A percentile compares a stretch with the other conserved stretches of the same genome.
Conservation (phyloP, 352 stramenopile species). For the Stephanocyclus meneghinianus region DNA sequence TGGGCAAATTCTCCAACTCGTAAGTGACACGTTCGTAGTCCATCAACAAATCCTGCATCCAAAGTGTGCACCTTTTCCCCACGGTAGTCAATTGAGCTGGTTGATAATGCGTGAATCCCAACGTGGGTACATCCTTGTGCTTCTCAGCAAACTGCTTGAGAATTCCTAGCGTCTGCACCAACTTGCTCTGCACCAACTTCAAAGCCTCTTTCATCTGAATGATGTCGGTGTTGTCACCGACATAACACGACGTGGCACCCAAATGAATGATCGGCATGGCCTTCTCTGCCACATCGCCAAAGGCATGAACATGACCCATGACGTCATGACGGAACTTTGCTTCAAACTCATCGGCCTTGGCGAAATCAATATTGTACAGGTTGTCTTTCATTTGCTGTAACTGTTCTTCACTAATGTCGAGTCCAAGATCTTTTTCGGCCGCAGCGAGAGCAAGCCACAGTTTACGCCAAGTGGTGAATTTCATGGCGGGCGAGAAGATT, state of each 20-base stretch:
- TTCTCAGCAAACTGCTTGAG: slow-evolving; percentile 92
- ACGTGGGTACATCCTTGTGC: slow-evolving; percentile 95
- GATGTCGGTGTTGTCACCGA: slow-evolving; percentile 99
- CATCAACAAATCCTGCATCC: slow-evolving; percentile 96
- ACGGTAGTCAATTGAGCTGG: slow-evolving; percentile 98
- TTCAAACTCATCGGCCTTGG: slow-evolving; percentile 95
- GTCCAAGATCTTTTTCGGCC: slow-evolving; percentile 94
- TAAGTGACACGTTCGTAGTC: slow-evolving; percentile 94
- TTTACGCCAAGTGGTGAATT: slow-evolving; percentile 98
- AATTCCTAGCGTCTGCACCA: slow-evolving; percentile 94
- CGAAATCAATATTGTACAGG: slow-evolving; percentile 97
- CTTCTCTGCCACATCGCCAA: slow-evolving; percentile 92
- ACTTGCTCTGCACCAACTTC: slow-evolving; percentile 93
- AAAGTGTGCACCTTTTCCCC: slow-evolving; percentile 95
- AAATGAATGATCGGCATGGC: slow-evolving; percentile 99
- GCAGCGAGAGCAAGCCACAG: slow-evolving; percentile 96
- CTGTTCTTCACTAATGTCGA: slow-evolving; percentile 97
- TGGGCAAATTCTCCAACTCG: slow-evolving; percentile 93
- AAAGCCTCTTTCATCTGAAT: slow-evolving; percentile 96
- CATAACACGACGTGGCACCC: slow-evolving; percentile 96
- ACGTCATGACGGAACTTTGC: slow-evolving; percentile 98
- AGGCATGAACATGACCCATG: slow-evolving; percentile 98
- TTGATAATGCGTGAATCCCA: slow-evolving; percentile 99
- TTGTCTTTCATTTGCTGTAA: slow-evolving; percentile 94
- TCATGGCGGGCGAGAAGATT: slow-evolving; percentile 97